phyloP scores from a whole-genome alignment of 805 yeast species.

The Wickerhamiella hasegawae region DNA sequence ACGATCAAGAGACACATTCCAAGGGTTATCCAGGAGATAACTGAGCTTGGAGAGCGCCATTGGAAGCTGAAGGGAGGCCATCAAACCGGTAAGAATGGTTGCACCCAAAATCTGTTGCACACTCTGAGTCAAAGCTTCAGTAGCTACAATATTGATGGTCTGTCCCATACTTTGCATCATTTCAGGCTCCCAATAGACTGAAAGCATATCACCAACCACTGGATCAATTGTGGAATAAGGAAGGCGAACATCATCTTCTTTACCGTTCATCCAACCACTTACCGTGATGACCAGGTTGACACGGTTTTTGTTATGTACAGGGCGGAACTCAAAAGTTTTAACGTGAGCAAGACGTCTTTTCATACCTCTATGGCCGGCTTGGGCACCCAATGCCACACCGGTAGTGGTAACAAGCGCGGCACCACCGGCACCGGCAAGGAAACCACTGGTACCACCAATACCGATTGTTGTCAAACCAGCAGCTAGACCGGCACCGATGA shows the following conservation, averaged over 20 bases:
- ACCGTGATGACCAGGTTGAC: conserved; percentile 78
- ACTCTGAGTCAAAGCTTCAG: conserved; percentile 82
- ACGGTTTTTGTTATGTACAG: conserved; percentile 79
- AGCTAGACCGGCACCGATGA: conserved; percentile 95
- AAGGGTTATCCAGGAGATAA: conserved; percentile 84
- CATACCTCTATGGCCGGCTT: conserved; percentile 78
- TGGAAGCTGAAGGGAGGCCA: conserved; percentile 87
- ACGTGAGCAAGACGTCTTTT: conserved; percentile 77
- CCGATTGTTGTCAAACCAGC: conserved; percentile 95
- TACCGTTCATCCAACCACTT: conserved; percentile 96
- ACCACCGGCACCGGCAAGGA: conserved; percentile 93
- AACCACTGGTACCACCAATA: conserved; percentile 81
- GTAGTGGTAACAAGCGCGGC: conserved; percentile 86
- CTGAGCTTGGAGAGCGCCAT: conserved; percentile 81
- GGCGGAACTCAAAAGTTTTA: conserved; percentile 82
- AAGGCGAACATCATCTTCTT: conserved; percentile 84
- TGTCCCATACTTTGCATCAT: conserved; percentile 94
- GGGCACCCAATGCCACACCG: conserved; percentile 82
- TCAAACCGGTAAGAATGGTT: conserved; percentile 72
- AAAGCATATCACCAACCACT: conserved; percentile 88
- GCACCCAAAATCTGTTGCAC: conserved; percentile 91
- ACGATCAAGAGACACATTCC: conserved; percentile 93
- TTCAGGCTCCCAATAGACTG: conserved; percentile 95
- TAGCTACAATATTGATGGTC: conserved; percentile 82
- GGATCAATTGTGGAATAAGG: conserved; percentile 97